A percentile compares a stretch with the other conserved stretches of the same genome.
Conservation (phyloP, 306 rosid genomes). For the Casuarina glauca region DNA sequence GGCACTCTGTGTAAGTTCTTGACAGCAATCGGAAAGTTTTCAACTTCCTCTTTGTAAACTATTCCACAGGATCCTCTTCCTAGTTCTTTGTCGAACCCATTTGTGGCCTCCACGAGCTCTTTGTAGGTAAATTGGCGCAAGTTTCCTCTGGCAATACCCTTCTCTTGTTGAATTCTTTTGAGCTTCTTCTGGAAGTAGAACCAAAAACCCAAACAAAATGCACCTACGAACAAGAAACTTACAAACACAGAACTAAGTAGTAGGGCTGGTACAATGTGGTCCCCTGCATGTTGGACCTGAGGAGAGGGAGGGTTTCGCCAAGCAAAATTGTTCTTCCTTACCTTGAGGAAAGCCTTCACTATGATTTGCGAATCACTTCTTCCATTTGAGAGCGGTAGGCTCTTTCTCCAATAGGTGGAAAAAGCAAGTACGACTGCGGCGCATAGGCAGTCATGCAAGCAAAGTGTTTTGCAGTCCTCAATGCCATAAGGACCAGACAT, state of each 20-base stretch:
- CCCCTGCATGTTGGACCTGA: not conserved
- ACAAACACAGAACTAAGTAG: slow-evolving; percentile 20
- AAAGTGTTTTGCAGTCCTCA: too few species aligned
- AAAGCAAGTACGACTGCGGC: too few species aligned
- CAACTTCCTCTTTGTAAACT: slow-evolving; percentile 34
- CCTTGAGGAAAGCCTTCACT: slow-evolving; percentile 32
- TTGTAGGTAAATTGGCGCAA: slow-evolving; percentile 20
- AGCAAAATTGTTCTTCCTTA: slow-evolving; percentile 20
- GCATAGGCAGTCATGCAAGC: too few species aligned
- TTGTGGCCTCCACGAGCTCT: slow-evolving; percentile 27
- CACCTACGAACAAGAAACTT: slow-evolving; percentile 7
- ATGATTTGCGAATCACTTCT: not conserved
- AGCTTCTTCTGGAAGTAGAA: not conserved
- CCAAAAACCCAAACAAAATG: not conserved
- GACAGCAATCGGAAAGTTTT: slow-evolving; percentile 21
- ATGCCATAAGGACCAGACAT: too few species aligned
- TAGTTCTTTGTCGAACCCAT: slow-evolving; percentile 30
- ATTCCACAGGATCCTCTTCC: slow-evolving; percentile 33
- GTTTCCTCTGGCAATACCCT: not conserved
- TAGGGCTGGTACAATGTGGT: slow-evolving; percentile 22
- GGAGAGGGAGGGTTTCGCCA: too few species aligned
- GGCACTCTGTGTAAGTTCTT: slow-evolving; percentile 29
- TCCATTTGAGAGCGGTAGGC: slow-evolving; percentile 30
- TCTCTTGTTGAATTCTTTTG: too few species aligned
- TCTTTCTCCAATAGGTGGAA: too few species aligned